A percentile compares a stretch with the other conserved stretches of the same genome.
Evolutionary conservation across 257 asterid species (phyloP).

Genomic region (Solanum lycopersicoides): DNA sequence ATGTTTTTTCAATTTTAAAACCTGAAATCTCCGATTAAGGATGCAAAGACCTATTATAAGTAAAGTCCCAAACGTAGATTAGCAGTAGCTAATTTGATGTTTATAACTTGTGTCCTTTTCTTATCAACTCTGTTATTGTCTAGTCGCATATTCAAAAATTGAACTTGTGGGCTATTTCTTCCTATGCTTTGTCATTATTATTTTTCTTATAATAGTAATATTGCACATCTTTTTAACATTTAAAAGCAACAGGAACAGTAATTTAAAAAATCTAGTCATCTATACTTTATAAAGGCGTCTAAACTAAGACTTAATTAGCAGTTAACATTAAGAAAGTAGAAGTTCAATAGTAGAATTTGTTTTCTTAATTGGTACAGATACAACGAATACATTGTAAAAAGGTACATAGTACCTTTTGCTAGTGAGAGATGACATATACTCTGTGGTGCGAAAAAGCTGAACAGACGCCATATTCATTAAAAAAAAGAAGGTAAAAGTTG

Average conservation of each 20-base stretch:
- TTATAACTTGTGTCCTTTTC: neutral
- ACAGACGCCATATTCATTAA: no score
- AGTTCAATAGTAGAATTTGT: neutral
- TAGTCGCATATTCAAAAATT: neutral
- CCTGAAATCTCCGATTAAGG: rapidly evolving
- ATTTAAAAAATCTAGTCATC: neutral
- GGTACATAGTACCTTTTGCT: no score
- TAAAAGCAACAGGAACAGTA: neutral
- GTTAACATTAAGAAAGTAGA: no score
- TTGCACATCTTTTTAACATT: neutral
- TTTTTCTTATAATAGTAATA: neutral
- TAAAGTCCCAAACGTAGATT: neutral
- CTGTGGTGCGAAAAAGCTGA: neutral
- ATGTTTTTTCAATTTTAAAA: neutral
- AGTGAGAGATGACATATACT: neutral
- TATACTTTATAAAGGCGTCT: neutral
- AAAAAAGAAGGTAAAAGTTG: neutral
- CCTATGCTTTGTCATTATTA: neutral
- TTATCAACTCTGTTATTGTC: neutral
- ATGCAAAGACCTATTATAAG: neutral
- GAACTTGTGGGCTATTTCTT: neutral
- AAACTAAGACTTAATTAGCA: neutral
- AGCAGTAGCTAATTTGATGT: neutral
- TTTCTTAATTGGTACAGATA: neutral
- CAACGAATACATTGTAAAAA: neutral